Evolutionary conservation across 176 grass and related monocot species (phyloP), one percentile per base, ranked within the genome.

Genomic region (Paspalum notatum): DNA sequence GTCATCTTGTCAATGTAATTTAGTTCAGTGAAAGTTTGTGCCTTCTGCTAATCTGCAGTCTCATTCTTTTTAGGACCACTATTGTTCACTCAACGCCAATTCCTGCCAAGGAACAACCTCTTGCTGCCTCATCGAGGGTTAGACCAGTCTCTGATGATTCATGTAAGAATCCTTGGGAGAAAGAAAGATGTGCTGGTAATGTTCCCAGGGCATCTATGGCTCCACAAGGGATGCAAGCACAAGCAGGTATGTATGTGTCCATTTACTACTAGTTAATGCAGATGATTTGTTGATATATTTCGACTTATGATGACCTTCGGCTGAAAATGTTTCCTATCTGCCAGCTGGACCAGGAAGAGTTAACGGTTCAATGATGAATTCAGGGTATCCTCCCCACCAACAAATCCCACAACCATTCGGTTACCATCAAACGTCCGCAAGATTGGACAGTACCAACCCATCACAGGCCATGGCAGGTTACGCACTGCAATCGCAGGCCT

Each of bases 11-110:
- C 43, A 63, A 2, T 51, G 18, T 60, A n/a, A 48, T 62, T 82
- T 60, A 10, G 32, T 65, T 53, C 25, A 60, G 18, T 18, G 5
- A n/a, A 84, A 62, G 14, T 1, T 21, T 58, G 43, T 2, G 12
- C 20, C 9, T 47, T 65, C 87, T 71, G n/a, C 22, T 93, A 65
- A 84, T 57, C n/a, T 84, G 17, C 43, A 32, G 4, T 12, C 82
- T 69, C 48, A 44, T 88, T 77, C n/a, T 32, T 71, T 67, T 47
- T 73, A 98, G 96, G 90, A 93, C 96, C 26, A 98, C 96, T 39
- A 52, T 95, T 70, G 88, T 98, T 73, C 90, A 98, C 68, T 91
- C 92, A 7, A 83, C 65, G 87, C 89, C 92, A 53, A 83, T 98
- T 37, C 88, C 92, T 71, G 80, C 75, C 54, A 95, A 98, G 61